phyloP scores from a whole-genome alignment of 2,329 filamentous ascomycete species.

The Acrodontium crateriforme region DNA sequence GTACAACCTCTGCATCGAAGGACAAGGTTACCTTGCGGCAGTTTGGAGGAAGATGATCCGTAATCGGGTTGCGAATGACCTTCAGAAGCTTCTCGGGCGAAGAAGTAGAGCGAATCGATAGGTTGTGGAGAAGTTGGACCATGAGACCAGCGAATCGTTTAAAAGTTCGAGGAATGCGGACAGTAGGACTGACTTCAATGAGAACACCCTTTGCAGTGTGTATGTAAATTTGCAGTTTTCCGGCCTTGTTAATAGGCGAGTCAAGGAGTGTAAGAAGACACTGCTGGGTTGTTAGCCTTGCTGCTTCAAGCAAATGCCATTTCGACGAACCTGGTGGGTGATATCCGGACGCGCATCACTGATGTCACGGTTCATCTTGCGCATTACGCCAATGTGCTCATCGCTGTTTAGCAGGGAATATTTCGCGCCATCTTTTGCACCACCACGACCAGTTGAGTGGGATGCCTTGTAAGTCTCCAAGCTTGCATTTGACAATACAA shows the following conservation, averaged over 20 bases:
- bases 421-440: conserved; percentile 58
- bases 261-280: conserved; percentile 94
- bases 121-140: conserved; percentile 90
- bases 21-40: conserved; percentile 96
- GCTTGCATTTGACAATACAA: conserved; percentile 92
- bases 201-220: conserved; percentile 94
- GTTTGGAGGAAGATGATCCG: conserved; percentile 88
- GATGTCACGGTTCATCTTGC: conserved; percentile 98
- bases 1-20: conserved; percentile 79
- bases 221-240: conserved; percentile 95
- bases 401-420: conserved; percentile 97
- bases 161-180: conserved; percentile 94
- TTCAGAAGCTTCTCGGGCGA: conserved; percentile 95
- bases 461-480: conserved; percentile 94
- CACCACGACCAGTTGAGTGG: conserved; percentile 36
- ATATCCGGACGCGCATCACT: conserved; percentile 96
- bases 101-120: conserved; percentile 91
- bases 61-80: conserved; percentile 96
- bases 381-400: conserved; percentile 97
- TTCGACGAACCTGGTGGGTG: conserved; percentile 73
- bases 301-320: conserved; percentile 3
- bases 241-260: conserved; percentile 96
- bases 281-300: conserved; percentile 35
- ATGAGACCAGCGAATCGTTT: conserved; percentile 98
- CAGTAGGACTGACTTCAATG: conserved; percentile 95